These are phyloP conservation scores for Talaromyces ruber DNA, from an alignment of 495 filamentous ascomycete species.

Conservation along the genomic window DNA sequence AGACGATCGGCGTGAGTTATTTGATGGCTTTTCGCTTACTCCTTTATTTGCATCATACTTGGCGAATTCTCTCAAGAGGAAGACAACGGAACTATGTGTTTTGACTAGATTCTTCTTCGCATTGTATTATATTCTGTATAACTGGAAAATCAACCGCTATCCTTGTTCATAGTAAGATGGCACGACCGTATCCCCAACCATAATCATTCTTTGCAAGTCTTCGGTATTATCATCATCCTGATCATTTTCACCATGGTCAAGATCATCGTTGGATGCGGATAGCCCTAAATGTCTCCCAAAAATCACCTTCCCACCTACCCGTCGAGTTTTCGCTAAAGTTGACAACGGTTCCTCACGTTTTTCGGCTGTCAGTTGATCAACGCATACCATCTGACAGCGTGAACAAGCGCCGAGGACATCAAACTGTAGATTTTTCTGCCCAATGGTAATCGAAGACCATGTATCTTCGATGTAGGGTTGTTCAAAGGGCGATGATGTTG, in stretches of 20 bases:
- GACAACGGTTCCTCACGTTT: slow-evolving; percentile 79
- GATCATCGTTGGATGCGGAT: slow-evolving; percentile 13
- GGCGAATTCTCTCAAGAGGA: neutral
- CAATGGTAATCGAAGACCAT: slow-evolving; percentile 34
- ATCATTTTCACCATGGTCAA: slow-evolving; percentile 4
- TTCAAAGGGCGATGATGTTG: slow-evolving; percentile 24
- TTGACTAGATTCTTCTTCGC: neutral
- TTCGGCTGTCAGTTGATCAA: slow-evolving; percentile 74
- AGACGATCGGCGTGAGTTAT: slow-evolving; percentile 25
- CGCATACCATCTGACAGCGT: slow-evolving; percentile 91
- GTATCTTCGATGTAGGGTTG: slow-evolving; percentile 48
- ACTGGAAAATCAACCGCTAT: neutral
- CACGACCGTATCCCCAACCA: slow-evolving; percentile 35
- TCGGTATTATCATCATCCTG: neutral
- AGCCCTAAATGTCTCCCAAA: slow-evolving; percentile 72
- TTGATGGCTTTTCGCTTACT: neutral
- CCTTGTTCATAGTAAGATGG: slow-evolving; percentile 15
- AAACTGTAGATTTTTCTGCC: slow-evolving; percentile 34
- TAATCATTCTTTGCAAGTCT: slow-evolving; percentile 14
- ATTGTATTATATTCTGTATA: slow-evolving; percentile 1
- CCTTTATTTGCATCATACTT: slow-evolving; percentile 1
- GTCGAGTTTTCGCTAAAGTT: slow-evolving; percentile 76
- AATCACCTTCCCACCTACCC: slow-evolving; percentile 70
- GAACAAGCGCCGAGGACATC: slow-evolving; percentile 75
- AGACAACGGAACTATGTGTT: neutral